Conservation (phyloP, 139 green algal species). For the Picochlorum sp. region DNA sequence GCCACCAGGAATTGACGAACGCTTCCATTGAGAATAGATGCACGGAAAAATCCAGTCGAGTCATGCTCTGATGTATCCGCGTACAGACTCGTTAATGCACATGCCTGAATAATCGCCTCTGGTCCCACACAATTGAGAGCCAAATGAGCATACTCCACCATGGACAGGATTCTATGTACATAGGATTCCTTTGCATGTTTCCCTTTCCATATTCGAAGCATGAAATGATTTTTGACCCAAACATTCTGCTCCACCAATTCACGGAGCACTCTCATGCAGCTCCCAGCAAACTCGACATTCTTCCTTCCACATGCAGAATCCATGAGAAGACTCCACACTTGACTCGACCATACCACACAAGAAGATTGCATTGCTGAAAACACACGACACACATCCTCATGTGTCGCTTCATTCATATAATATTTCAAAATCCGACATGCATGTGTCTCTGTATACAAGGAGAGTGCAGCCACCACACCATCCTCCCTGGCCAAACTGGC, state of each 20-base stretch:
- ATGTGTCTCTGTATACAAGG: too few species aligned
- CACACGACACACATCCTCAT: too few species aligned
- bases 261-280: neutral
- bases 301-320: neutral
- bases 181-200: neutral
- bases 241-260: neutral
- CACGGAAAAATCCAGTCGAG: neutral
- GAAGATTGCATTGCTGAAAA: too few species aligned
- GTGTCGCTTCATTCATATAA: too few species aligned
- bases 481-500: too few species aligned
- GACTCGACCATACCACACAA: too few species aligned
- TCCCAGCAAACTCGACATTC: neutral
- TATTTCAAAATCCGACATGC: too few species aligned
- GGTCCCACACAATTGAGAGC: neutral
- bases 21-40: neutral
- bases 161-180: neutral
- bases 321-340: neutral
- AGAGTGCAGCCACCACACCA: too few species aligned
- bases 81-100: neutral
- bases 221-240: slow-evolving; percentile 9
- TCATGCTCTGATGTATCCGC: neutral
- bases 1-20: neutral
- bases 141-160: neutral
- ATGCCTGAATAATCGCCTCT: neutral
- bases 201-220: neutral